Conservation (phyloP, 1,284 basidiomycete genomes). For the Volvariella volvacea region DNA sequence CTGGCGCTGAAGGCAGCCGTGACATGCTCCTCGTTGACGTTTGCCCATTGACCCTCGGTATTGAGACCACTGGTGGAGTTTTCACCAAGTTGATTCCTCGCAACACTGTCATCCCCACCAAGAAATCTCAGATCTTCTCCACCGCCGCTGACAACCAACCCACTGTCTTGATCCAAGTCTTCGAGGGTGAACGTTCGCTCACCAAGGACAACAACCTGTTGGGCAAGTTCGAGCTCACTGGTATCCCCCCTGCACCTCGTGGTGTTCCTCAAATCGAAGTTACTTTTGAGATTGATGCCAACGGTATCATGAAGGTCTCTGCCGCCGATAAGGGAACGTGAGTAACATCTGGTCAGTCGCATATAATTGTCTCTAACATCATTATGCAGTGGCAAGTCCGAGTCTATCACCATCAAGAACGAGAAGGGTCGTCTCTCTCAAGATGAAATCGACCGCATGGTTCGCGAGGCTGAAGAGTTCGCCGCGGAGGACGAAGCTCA, state of each 20-base stretch:
- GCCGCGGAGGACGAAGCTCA: conserved; percentile 71
- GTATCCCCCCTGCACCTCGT: conserved; percentile 92
- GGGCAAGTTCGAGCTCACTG: conserved; percentile 91
- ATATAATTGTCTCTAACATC: conserved; percentile 6
- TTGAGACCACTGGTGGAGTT: conserved; percentile 97
- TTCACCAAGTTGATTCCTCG: conserved; percentile 96
- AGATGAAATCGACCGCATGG: conserved; percentile 91
- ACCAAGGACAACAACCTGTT: conserved; percentile 98
- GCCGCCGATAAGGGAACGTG: conserved; percentile 90
- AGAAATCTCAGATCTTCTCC: conserved; percentile 98
- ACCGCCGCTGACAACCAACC: conserved; percentile 95
- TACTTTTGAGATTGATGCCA: conserved; percentile 90
- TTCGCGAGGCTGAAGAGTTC: conserved; percentile 87
- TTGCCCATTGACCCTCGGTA: conserved; percentile 91
- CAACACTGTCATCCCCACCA: conserved; percentile 97
- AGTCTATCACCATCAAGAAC: conserved; percentile 86
- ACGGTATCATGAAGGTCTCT: conserved; percentile 86
- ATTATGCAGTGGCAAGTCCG: conserved; percentile 66
- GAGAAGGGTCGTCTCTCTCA: conserved; percentile 79
- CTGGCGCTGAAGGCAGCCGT: conserved; percentile 77
- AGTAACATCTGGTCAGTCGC: conserved; percentile 23
- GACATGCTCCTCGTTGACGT: conserved; percentile 96
- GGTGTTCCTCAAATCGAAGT: conserved; percentile 96
- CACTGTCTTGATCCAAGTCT: conserved; percentile 87
- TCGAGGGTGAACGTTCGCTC: conserved; percentile 90